A percentile compares a stretch with the other conserved stretches of the same genome.
phyloP scores from a whole-genome alignment of 1,284 basidiomycete genomes.

The Neonothopanus nambi region DNA sequence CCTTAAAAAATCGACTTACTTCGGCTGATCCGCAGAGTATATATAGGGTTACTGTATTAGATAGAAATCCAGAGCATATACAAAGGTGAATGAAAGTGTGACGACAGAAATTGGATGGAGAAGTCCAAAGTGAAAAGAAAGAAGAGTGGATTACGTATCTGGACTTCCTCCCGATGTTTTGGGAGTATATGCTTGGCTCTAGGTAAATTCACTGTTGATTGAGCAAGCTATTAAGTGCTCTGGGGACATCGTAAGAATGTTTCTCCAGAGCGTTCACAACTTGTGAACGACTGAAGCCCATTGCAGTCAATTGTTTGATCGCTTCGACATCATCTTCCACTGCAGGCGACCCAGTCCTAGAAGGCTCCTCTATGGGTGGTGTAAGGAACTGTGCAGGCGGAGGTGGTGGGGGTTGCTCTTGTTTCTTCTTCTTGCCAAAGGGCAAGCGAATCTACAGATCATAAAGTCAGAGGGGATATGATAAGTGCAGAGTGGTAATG shows the following conservation, averaged over 20 bases:
- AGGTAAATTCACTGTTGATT: conserved; percentile 28
- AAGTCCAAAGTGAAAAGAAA: no score
- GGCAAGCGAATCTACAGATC: conserved; percentile 67
- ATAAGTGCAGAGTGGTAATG: conserved; percentile 20
- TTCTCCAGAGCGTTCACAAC: conserved; percentile 76
- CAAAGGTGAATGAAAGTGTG: neutral
- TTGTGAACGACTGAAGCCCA: conserved; percentile 84
- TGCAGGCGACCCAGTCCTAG: conserved; percentile 46
- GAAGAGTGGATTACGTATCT: no score
- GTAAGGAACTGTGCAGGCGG: conserved; percentile 42
- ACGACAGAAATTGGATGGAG: neutral
- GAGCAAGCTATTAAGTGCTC: conserved; percentile 72
- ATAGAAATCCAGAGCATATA: conserved; percentile 1
- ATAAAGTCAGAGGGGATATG: neutral
- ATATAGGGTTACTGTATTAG: neutral
- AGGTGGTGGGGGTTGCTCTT: conserved; percentile 46
- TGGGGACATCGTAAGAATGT: conserved; percentile 72
- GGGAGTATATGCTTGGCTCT: neutral
- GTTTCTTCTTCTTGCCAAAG: conserved; percentile 72
- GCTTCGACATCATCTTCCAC: conserved; percentile 74
- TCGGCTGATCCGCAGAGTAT: no score
- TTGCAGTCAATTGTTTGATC: conserved; percentile 74
- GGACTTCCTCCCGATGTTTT: no score
- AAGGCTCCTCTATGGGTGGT: conserved; percentile 51
- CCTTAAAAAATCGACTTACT: no score